A percentile compares a stretch with the other conserved stretches of the same genome.
Conservation (phyloP, 139 green algal species). For the Marvania coccoides region DNA sequence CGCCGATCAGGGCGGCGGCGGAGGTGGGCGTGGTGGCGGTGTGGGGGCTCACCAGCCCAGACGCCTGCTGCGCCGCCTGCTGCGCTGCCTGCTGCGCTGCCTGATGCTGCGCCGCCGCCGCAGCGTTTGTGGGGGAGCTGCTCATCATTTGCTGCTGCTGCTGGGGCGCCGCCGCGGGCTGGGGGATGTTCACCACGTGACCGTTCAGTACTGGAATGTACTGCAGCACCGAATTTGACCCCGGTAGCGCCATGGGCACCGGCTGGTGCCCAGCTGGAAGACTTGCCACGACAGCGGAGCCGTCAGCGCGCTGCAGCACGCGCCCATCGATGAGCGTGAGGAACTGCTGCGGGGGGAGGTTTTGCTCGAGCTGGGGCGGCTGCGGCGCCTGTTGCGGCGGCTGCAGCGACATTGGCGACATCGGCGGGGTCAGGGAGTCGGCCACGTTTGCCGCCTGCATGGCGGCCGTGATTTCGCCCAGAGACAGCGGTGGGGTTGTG, state of each 20-base stretch:
- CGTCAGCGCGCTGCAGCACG: slow-evolving; percentile 1
- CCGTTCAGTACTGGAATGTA: slow-evolving; percentile 7
- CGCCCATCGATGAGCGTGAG: slow-evolving; percentile 2
- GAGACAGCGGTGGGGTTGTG: neutral
- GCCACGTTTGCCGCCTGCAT: neutral
- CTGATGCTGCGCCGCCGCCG: too few species aligned
- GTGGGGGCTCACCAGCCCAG: neutral
- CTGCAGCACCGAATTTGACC: slow-evolving; percentile 3
- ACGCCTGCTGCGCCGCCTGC: neutral
- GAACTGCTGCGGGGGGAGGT: neutral
- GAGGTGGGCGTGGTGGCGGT: neutral
- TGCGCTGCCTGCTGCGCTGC: neutral
- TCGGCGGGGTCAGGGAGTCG: too few species aligned
- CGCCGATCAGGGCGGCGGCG: neutral
- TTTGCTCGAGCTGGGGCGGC: neutral
- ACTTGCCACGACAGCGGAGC: neutral
- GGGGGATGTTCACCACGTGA: neutral
- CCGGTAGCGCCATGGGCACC: neutral
- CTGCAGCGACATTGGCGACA: neutral
- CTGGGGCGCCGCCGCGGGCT: neutral
- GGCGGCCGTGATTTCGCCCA: neutral
- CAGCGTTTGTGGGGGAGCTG: too few species aligned
- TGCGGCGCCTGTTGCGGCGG: neutral
- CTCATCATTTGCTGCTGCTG: too few species aligned
- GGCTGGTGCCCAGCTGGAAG: neutral